Base-by-base conservation (phyloP, 192 early-diverging fungal genomes). In the Helicostylum pulchrum region DNA sequence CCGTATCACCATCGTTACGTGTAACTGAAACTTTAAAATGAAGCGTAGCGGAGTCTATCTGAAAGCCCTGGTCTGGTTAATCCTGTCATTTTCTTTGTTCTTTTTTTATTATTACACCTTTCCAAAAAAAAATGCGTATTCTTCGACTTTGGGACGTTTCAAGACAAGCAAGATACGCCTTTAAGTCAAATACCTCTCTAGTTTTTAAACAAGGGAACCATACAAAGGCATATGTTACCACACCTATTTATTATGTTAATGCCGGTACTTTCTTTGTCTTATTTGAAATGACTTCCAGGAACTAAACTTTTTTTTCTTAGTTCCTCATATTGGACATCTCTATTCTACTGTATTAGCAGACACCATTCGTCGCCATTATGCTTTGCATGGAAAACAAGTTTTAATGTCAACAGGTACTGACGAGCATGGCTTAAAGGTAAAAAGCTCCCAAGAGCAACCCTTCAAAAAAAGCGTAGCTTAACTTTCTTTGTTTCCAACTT, bases 281-380 rank as follows among this genome's bases (percentile, higher is more conserved):
- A 21, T 34, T 14, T 26, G 31, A 34, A 15, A 47, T n/a, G 9
- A 12, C 7, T 32, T 49, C 21, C 34, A 23, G 11, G 4, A 30
- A 36, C n/a, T 54, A n/a, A 4, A 51, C 6, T 51, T 54, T 12
- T 75, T 31, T 73, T 74, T 9, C 54, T 65, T 81, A 78, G 90
- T 80, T 10, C 94, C 94, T 15, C 96, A 98, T 74, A 91, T 98
- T 70, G 96, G 96, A 10, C 96, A 98, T 64, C 76, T 98, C 60
- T 95, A 94, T 72, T 91, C 94, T 5, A 78, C 89, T 0, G 92
- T 97, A 8, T 71, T 98, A 1, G 87, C 89, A 0, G 96, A 98
- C 66, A 85, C 86, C 6, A 68, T 96, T 17, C 83, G 84, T 61
- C 74, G 94, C 21, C 94, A 84, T 62, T 83, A 88, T 60, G 81